Base-by-base conservation (phyloP, 345 rosid species). In the Crucihimalaya himalaica region DNA sequence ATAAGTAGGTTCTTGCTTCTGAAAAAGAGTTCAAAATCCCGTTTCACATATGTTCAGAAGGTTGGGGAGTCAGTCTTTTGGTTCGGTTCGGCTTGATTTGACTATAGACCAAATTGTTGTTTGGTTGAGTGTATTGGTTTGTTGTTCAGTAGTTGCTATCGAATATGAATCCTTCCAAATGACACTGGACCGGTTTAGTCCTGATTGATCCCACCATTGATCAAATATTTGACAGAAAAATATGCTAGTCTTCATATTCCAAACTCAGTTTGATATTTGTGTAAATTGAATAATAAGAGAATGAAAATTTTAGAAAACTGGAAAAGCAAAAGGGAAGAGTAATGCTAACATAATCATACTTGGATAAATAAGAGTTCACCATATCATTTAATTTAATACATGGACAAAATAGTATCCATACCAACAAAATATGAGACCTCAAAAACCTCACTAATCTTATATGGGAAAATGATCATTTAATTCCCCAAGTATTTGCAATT, bases 71-170 rank as follows among this genome's bases (percentile, higher is more conserved):
- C 53, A 31, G 16, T 64, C 21, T 25, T 14, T 47, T 32, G 54
- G 68, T 57, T 31, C 8, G 25, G 67, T 66, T 37, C 6, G 31
- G 42, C 28, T 35, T 73, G 53, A 50, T 74, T 65, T 37, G 67
- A 37, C 6, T 43, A 15, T 6, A 46, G 39, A 66, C 51, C 53
- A 35, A 47, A 20, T 23, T 9, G 37, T 47, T 40, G 37, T 31
- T 47, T 19, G 65, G 54, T 55, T 69, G 5, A 54, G 5, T 54
- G 8, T 65, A 32, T 39, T 12, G 58, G 31, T 56, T 56, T 10
- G 23, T 66, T 58, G 51, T 46, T 45, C 28, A 32, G 37, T 55
- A 31, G 27, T 43, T 72, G 11, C 14, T 53, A 23, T 47, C 57
- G 65, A 52, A 71, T 71, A 39, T 35, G 74, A 70, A 21, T 9